These are phyloP conservation scores for Ceratocystis harringtonii DNA, from an alignment of 2,329 filamentous ascomycete species.

Conservation along the genomic window DNA sequence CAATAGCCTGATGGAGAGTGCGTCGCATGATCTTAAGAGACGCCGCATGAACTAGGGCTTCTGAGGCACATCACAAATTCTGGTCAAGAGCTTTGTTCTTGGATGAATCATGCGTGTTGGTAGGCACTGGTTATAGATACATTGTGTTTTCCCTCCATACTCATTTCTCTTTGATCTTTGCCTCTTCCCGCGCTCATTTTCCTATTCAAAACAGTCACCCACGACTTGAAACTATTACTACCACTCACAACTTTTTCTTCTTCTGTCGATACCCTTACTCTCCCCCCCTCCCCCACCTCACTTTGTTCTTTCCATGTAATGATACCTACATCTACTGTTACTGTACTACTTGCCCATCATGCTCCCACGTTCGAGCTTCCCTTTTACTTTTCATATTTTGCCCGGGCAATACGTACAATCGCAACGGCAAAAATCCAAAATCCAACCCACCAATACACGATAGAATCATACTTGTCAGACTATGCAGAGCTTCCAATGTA, in stretches of 20 bases:
- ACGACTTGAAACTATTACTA: too few species aligned
- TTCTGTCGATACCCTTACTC: conserved; percentile 8
- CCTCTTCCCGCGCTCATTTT: background rate
- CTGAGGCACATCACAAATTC: background rate
- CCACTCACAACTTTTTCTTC: too few species aligned
- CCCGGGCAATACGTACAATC: background rate
- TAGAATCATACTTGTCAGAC: background rate
- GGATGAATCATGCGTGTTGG: background rate
- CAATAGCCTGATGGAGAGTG: conserved; percentile 5
- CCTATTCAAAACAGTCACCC: background rate
- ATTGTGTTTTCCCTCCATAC: background rate
- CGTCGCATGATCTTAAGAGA: conserved; percentile 14
- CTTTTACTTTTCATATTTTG: background rate
- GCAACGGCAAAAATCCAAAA: background rate
- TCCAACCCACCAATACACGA: background rate
- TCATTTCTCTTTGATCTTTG: background rate
- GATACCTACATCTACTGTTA: background rate
- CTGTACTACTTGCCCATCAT: background rate
- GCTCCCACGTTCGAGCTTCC: background rate
- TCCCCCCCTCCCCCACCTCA: background rate
- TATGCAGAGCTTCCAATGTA: background rate
- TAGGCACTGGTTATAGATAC: background rate
- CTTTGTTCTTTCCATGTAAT: background rate
- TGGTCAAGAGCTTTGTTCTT: background rate
- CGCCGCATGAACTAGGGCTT: conserved; percentile 11